Evolutionary conservation across 805 yeast species (phyloP), one percentile per base, ranked within the genome.

Genomic region (Starmera quercuum): DNA sequence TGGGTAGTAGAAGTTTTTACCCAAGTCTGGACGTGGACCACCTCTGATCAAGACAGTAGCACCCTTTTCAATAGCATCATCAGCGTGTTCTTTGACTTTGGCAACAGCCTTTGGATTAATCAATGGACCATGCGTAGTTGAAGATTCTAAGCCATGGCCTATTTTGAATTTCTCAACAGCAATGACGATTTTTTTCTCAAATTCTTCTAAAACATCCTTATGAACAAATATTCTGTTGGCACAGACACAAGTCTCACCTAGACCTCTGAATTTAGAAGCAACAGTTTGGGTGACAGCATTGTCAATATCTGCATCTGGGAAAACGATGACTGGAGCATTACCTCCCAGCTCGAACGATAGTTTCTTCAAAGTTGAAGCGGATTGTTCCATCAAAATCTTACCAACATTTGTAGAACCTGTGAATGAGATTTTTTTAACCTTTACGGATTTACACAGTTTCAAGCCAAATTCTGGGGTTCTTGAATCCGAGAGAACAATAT

Each of bases 161-260:
- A 75, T 59, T 31, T 64, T 67, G 51, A 75, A 72, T 29, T 58
- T 36, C 16, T 53, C 38, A 3, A 75, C 79, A 45, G 64, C 54
- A 13, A 47, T 55, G n/a, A 66, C 67, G 29, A 76, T 56, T 37
- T 58, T 58, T 15, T 52, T 44, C 13, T 66, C 49, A 41, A 77
- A 76, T 34, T 68, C 58, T 32, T 71, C 75, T 36, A 73, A 60
- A 19, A 75, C 54, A 3, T 62, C 56, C 28, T 64, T 56, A 38
- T 77, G 81, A 17, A 77, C 74, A 44, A 71, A 77, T 5, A 77
- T 43, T 45, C 79, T 62, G 49, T 75, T 74, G 33, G 79, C 78
- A 54, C 79, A 74, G 17, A 75, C 74, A 59, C 84, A 77, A 2
- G 81, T 75, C 50, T 77, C 83, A 25, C 83, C 83, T 49, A 75